Evolutionary conservation across 495 filamentous ascomycete genomes (phyloP).

Genomic region (Amphirosellinia nigrospora): DNA sequence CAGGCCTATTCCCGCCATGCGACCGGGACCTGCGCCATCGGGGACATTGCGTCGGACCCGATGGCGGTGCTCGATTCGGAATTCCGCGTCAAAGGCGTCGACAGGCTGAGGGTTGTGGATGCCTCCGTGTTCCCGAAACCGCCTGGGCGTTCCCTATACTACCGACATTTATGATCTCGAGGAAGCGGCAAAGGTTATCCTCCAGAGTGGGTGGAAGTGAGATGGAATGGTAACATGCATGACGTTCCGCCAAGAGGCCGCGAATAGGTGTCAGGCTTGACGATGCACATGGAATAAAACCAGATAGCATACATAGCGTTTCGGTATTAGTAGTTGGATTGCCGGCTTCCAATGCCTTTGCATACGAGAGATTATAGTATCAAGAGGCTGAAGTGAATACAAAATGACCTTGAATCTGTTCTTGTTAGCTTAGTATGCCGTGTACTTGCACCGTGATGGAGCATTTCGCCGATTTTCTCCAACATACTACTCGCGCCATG

Average conservation of each 20-base stretch:
- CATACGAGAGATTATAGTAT: neutral
- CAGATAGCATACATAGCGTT: neutral
- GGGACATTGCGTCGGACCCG: conserved; percentile 45
- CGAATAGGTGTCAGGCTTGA: neutral
- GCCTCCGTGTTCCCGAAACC: conserved; percentile 62
- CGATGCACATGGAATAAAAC: neutral
- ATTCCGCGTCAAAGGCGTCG: conserved; percentile 58
- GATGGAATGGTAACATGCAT: neutral
- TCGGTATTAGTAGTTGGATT: neutral
- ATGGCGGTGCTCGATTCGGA: conserved; percentile 61
- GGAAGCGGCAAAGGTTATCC: conserved; percentile 64
- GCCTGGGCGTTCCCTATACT: conserved; percentile 64
- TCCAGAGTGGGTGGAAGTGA: neutral
- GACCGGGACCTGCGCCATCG: conserved; percentile 61
- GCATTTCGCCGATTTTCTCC: neutral
- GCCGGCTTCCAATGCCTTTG: neutral
- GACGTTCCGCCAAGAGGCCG: neutral
- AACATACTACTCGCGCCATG: neutral
- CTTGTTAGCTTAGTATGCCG: neutral
- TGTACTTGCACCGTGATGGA: neutral
- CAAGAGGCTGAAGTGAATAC: neutral
- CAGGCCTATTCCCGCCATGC: conserved; percentile 58
- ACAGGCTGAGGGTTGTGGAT: conserved; percentile 61
- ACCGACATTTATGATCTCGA: conserved; percentile 64
- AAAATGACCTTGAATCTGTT: neutral